Base-by-base conservation (phyloP, 352 stramenopile genomes). In the Phytopythium oedochilum region DNA sequence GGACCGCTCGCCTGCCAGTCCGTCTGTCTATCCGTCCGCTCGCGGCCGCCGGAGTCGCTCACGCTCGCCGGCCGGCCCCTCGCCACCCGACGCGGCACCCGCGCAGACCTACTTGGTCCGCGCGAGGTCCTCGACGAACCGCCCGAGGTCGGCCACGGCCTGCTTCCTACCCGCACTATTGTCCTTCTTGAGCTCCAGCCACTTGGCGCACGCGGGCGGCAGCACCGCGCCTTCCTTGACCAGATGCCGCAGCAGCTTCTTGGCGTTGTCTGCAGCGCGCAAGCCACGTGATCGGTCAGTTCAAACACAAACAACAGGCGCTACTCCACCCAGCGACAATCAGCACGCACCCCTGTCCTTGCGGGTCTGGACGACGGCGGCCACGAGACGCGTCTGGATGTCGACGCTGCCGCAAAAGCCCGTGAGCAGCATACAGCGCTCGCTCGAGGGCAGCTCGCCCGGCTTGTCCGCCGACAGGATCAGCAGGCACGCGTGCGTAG, bases 141-240 rank as follows among this genome's bases (percentile, higher is more conserved):
- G 66, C 50, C 79, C 75, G 47, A 92, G 69, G 53, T 84, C 75
- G 26, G 71, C 73, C 43, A 88, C 53, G 53, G 83, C 79, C 28
- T 77, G 73, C 73, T 87, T 87, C 63, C 81, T 83, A 69, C 62
- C 70, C 50, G 77, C 71, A 71, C 75, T 90, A 75, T 80, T 80
- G 70, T 92, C 79, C 57, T 75, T 71, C 67, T 86, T 86, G 42
- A 89, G 62, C 48, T 88, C 79, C 17, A 87, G 70, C 83, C 83
- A 94, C 58, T 80, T 86, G 66, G 31, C 66, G 26, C 89, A 78
- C 29, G 81, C 75, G 3, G 66, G 66, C 3, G 64, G 64, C 36
- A 75, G 65, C 55, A 88, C 54, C 1, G 69, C 72, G 32, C 71
- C 66, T 46, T 90, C 77, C 57, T 89, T 87, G 31, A 85, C 61